These are phyloP conservation scores for Alternaria brassicae DNA, from an alignment of 2,329 filamentous ascomycete species.

Conservation along the genomic window DNA sequence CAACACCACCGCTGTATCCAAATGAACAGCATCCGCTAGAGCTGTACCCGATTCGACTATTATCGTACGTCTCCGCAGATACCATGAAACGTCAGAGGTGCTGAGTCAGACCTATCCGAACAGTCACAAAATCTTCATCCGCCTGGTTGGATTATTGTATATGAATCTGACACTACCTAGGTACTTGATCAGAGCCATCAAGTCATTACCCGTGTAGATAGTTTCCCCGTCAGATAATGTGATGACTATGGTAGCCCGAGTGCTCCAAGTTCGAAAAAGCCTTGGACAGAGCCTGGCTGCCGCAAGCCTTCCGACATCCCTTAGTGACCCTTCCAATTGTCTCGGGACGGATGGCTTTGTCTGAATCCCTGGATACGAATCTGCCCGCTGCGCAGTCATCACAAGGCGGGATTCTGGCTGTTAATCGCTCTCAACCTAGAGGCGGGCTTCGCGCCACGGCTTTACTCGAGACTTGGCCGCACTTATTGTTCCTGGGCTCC, in stretches of 20 bases:
- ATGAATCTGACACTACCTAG: too few relatives aligned
- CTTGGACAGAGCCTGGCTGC: neutral
- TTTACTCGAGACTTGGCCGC: neutral
- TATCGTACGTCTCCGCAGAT: neutral
- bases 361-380: neutral
- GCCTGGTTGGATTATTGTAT: neutral
- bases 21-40: neutral
- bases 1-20: neutral
- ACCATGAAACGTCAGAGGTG: neutral
- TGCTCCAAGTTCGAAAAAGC: neutral
- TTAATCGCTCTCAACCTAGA: neutral
- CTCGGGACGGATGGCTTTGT: slow-evolving; percentile 4
- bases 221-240: neutral
- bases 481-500: neutral
- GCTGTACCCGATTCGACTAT: neutral
- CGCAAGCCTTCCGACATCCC: slow-evolving; percentile 9
- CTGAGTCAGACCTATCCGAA: neutral
- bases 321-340: slow-evolving; percentile 11
- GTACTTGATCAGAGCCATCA: neutral
- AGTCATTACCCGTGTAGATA: neutral
- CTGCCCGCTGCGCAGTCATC: neutral
- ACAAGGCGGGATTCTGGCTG: neutral
- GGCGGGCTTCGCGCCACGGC: neutral
- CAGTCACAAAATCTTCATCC: neutral
- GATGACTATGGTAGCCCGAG: neutral